Base-by-base conservation (phyloP, 2,329 filamentous ascomycete species). In the Endocalyx cinctus region DNA sequence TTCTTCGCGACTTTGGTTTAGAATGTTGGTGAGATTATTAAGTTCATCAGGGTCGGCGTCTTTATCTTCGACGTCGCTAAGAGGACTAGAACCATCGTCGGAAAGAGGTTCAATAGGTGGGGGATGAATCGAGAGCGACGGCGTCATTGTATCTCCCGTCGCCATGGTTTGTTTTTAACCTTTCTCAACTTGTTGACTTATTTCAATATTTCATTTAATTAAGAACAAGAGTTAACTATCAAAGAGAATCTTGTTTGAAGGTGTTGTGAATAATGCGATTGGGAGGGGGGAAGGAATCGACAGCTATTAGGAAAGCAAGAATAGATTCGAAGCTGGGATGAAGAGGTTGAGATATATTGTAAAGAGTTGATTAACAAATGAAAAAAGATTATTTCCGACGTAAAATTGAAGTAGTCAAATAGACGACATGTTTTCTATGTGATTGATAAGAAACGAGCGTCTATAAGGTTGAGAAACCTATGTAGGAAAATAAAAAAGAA, bases 21-120 rank as follows among this genome's bases (percentile, higher is more conserved):
- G 23, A 34, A 45, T 27, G 45, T 41, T 14, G 55, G 62, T 38
- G 53, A 58, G 41, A 66, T 62, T 29, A 70, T 59, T 40, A 66
- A 75, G 71, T 40, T 74, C 74, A 33, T 83, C 82, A 43, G 84
- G 79, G 32, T 86, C 82, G 27, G 69, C 74, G 42, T 86, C 81
- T 51, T 78, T 78, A 51, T 94, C 86, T 53, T 89, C 88, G 36
- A 94, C 85, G 51, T 96, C 90, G 65, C 87, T 96, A 49, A 97
- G 72, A 52, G 88, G 92, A 61, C 90, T 97, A 25, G 89, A 96
- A 33, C 84, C 85, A 51, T 81, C 79, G 42, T 67, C 65, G 50
- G 74, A 73, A 43, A 64, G 62, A 31, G 60, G 52, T 39, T 66
- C 59, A 43, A 63, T 62, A 38, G 55, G 54, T 31, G 72, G 67